A percentile compares a stretch with the other conserved stretches of the same genome.
Evolutionary conservation across 306 rosid genomes (phyloP).

Genomic region (Medicago arabica): DNA sequence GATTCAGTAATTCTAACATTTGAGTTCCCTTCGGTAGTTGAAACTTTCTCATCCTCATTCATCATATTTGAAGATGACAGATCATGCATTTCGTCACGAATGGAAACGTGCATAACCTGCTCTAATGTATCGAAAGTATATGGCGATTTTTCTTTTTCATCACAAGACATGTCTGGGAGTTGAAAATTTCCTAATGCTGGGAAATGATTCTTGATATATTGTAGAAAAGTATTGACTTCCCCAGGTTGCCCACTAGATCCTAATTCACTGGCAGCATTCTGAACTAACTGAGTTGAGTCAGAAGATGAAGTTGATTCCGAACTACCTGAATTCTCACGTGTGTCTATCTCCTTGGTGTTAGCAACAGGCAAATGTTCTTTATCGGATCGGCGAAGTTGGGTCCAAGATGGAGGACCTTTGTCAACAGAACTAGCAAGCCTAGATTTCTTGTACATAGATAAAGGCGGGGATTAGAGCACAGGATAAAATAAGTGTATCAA

Average conservation of each 20-base stretch:
- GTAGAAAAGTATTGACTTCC: constrained; percentile 62
- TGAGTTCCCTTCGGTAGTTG: constrained; percentile 48
- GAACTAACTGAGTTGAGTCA: constrained; percentile 53
- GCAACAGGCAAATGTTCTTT: constrained; percentile 52
- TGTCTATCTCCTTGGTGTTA: constrained; percentile 50
- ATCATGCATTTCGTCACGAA: constrained; percentile 59
- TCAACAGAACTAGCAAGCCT: constrained; percentile 85
- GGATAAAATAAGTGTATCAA: constrained; percentile 15
- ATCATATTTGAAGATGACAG: constrained; percentile 39
- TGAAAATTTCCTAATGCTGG: constrained; percentile 59
- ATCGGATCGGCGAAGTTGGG: constrained; percentile 52
- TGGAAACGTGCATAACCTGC: constrained; percentile 63
- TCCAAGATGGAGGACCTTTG: constrained; percentile 81
- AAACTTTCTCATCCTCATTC: constrained; percentile 42
- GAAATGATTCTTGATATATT: constrained; percentile 60
- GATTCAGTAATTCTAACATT: constrained; percentile 48
- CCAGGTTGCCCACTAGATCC: constrained; percentile 58
- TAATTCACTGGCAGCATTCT: constrained; percentile 64
- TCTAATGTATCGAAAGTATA: constrained; percentile 70
- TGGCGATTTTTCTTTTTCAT: constrained; percentile 46
- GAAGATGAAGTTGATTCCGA: constrained; percentile 55
- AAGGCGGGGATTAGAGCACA: constrained; percentile 30
- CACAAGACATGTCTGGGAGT: constrained; percentile 53
- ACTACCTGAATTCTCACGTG: constrained; percentile 48
- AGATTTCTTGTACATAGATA: constrained; percentile 67